Conservation (phyloP, 2,329 filamentous ascomycete genomes). For the Claviceps digitariae region DNA sequence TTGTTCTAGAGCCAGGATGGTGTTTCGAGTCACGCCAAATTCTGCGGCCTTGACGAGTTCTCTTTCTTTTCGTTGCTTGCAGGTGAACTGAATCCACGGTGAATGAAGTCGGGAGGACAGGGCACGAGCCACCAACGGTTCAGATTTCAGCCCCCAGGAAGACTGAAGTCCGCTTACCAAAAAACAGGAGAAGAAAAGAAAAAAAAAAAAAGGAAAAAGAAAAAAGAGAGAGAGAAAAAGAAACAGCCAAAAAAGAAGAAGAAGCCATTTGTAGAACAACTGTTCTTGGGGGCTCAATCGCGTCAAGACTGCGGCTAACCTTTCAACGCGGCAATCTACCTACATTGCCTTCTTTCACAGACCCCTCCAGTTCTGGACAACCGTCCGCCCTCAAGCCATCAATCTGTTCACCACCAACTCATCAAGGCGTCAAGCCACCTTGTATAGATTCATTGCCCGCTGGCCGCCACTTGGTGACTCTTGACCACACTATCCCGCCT, state of each 20-base stretch:
- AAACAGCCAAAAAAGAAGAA: background rate
- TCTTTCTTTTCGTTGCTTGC: background rate
- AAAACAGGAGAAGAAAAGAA: background rate
- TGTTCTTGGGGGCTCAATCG: background rate
- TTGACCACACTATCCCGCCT: background rate
- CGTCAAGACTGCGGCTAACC: background rate
- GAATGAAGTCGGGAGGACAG: background rate
- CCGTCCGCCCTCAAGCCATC: background rate
- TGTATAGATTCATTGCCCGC: background rate
- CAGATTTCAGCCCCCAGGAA: background rate
- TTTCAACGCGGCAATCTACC: background rate
- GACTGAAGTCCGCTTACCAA: background rate
- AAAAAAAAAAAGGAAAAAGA: background rate
- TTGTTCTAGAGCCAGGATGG: background rate
- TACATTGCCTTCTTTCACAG: background rate
- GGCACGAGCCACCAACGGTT: slow-evolving; percentile 1
- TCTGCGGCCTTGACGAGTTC: background rate
- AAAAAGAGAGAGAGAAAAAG: background rate
- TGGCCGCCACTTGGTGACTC: background rate
- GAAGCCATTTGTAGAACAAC: background rate
- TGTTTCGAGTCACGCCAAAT: background rate
- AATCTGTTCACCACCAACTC: background rate
- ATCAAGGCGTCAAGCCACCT: background rate
- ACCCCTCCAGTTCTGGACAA: background rate
- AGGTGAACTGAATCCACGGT: background rate